Percentiles rank a stretch among this genome's conserved stretches.
Evolutionary conservation across 768 basidiomycete genomes (phyloP).

Genomic region (Serpula lacrymans): DNA sequence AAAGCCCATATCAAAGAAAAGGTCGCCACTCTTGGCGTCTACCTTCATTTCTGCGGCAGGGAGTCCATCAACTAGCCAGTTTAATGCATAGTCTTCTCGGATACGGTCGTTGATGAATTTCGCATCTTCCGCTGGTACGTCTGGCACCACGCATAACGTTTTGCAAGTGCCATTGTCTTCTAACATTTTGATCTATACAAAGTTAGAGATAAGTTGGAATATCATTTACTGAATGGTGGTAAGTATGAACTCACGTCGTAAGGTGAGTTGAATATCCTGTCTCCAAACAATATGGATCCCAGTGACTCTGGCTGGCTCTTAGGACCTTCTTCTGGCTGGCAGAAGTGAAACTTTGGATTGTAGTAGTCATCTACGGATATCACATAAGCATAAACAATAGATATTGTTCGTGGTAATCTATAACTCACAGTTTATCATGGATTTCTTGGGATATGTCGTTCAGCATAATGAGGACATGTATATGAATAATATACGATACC

Average conservation of each 20-base stretch:
- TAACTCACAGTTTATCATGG: slow-evolving; percentile 82
- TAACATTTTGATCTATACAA: slow-evolving; percentile 72
- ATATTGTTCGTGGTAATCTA: neutral
- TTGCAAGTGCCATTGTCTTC: slow-evolving; percentile 73
- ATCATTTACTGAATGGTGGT: neutral
- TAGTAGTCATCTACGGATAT: slow-evolving; percentile 82
- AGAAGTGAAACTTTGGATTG: slow-evolving; percentile 82
- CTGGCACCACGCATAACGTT: slow-evolving; percentile 57
- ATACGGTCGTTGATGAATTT: slow-evolving; percentile 92
- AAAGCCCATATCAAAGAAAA: slow-evolving; percentile 93
- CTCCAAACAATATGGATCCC: slow-evolving; percentile 95
- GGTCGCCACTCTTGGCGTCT: slow-evolving; percentile 73
- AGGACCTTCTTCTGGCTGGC: slow-evolving; percentile 71
- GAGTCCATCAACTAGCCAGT: slow-evolving; percentile 93
- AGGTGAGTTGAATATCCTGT: slow-evolving; percentile 88
- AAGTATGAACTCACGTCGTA: slow-evolving; percentile 63
- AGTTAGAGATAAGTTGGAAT: slow-evolving; percentile 8
- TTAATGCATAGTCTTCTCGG: slow-evolving; percentile 87
- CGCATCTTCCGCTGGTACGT: slow-evolving; percentile 67
- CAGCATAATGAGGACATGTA: neutral
- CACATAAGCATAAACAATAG: slow-evolving; percentile 3
- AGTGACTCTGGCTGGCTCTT: slow-evolving; percentile 78
- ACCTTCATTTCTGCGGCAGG: slow-evolving; percentile 92
- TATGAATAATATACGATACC: slow-evolving; percentile 33
- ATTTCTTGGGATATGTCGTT: slow-evolving; percentile 63